Base-by-base conservation (phyloP, 73 alveolate species). In the Symbiodinium pilosum region DNA sequence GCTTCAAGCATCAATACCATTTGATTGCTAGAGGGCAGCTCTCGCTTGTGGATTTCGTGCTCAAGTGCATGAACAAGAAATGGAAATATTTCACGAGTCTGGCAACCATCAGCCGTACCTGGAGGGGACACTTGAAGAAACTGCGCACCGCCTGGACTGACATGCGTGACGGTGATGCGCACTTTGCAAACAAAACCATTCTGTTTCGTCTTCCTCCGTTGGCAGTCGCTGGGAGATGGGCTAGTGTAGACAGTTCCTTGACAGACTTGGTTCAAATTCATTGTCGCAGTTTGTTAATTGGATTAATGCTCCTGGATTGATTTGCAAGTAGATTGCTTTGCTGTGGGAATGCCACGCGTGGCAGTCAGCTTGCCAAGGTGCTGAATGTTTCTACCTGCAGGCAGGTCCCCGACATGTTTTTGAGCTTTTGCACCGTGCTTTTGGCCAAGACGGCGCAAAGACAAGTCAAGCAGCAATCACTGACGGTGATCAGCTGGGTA, bases 191-290 rank as follows among this genome's bases (percentile, higher is more conserved):
- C 30, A 7, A 16, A 9, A 38, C 42, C 5, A 87, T 87, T 59
- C 84, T 32, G 40, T 87, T 87, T 42, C 40, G 64, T 21, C 43
- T 41, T 3, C 94, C 94, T 3, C 94, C 94, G 0, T 32, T 87
- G 4, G 94, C 94, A 4, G 56, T 87, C 2, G 56, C 94, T 28
- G 94, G 94, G 0, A 30, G 93, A 12, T 85, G 93, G 93, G 93
- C 93, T 1, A 85, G 93, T 20, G 18, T 85, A 6, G 93, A 85
- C 81, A 69, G 93, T n/a, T 4, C 38, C 93, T n/a, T 8, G 36
- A 47, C n/a, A n/a, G n/a, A n/a, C n/a, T n/a, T n/a, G n/a, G n/a
- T n/a, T n/a, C n/a, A n/a, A n/a, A n/a, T n/a, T n/a, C n/a, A n/a
- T n/a, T n/a, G n/a, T n/a, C n/a, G n/a, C n/a, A n/a, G n/a, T n/a